These are phyloP conservation scores for Talaromyces atroroseus DNA, from an alignment of 2,329 filamentous ascomycete species.

Conservation along the genomic window DNA sequence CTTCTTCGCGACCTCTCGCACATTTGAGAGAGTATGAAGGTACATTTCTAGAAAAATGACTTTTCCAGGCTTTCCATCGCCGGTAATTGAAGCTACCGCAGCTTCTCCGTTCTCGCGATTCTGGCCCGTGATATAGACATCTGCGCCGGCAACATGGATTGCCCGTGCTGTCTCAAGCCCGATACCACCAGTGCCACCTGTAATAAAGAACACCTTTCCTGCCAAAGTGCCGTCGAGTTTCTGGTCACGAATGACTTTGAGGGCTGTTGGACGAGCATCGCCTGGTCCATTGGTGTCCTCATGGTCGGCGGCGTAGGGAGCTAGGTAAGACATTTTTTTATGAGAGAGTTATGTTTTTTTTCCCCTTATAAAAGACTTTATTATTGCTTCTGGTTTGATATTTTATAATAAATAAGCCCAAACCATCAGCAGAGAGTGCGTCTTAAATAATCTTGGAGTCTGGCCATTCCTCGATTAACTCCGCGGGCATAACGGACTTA, in stretches of 20 bases:
- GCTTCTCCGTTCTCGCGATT: slow-evolving; percentile 3
- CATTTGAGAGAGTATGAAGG: slow-evolving; percentile 4
- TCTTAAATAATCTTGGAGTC: neutral
- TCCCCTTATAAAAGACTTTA: neutral
- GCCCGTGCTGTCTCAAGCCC: slow-evolving; percentile 8
- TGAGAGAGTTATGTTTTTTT: neutral
- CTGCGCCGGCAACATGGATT: slow-evolving; percentile 9
- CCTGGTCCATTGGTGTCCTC: slow-evolving; percentile 3
- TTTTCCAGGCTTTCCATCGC: slow-evolving; percentile 10
- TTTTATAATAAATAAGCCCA: neutral
- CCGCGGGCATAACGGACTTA: neutral
- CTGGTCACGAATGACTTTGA: slow-evolving; percentile 12
- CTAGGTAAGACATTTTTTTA: slow-evolving; percentile 1
- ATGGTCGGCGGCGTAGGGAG: slow-evolving; percentile 11
- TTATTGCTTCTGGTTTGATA: neutral
- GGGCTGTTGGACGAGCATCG: slow-evolving; percentile 10
- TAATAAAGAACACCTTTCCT: slow-evolving; percentile 6
- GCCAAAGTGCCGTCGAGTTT: neutral
- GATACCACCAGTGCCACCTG: slow-evolving; percentile 11
- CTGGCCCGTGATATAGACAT: slow-evolving; percentile 12
- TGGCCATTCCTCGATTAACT: neutral
- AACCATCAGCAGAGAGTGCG: neutral
- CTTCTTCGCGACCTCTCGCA: neutral
- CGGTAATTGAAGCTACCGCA: neutral
- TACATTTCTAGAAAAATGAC: slow-evolving; percentile 10